Base-by-base conservation (phyloP, 2,329 filamentous ascomycete species). In the Aspergillus sp. region DNA sequence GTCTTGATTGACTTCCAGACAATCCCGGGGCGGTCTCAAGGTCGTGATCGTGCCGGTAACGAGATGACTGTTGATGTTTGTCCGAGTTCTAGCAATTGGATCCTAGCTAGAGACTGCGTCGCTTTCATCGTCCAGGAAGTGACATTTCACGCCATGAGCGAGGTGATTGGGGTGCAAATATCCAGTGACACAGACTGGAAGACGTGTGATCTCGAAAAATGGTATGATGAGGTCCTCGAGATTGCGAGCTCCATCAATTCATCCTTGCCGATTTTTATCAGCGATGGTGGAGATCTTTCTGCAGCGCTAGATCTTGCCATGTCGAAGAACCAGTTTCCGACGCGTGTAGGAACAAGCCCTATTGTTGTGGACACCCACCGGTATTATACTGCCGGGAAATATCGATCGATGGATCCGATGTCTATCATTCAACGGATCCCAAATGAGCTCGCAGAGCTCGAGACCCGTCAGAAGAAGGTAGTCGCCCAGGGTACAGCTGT, bases 1-100 rank as follows among this genome's bases (percentile, higher is more conserved):
- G 75, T 81, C 2, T 63, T 85, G n/a, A 63, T 85, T 38, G 82
- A 85, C 60, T 63, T 85, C 6, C 82, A 85, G 60, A 81, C 77
- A 26, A 68, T 84, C 9, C 82, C 82, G 7, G 82, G 82, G 13
- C 35, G 82, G 82, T 11, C 40, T 42, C 22, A 48, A 19, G 45
- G 41, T 32, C 17, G 16, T 10, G 22, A 13, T n/a, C 20, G 33
- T 22, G 26, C 38, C 3, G 32, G 24, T 16, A 47, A 30, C 4
- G 17, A 24, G 7, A 17, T 33, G 10, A 45, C 16, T 11, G 82
- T 79, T 6, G 84, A 85, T 20, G 70, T 84, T 16, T 84, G 82
- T 80, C 63, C 59, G 0, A 77, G 72, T 14, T 51, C 58, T 2
- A 62, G 62, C 10, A 73, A 81, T 56, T 73, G 76, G 17, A 66